Conservation (phyloP, 164 flowering plant species). For the Buxus sempervirens region DNA sequence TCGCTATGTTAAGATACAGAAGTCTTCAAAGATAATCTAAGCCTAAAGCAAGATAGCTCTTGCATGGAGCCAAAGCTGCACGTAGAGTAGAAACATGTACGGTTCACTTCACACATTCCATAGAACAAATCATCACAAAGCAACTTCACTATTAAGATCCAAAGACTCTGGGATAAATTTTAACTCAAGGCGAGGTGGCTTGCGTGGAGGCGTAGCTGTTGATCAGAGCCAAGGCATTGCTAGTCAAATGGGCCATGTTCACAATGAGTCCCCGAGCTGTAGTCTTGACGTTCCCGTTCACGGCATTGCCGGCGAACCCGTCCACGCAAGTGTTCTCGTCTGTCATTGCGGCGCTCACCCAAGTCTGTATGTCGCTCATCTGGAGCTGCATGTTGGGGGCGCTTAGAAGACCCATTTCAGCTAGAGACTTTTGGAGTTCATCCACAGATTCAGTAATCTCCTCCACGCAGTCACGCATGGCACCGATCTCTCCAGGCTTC, state of each 20-base stretch:
- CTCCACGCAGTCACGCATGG: conserved; percentile 18
- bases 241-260: conserved; percentile 9
- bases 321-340: conserved; percentile 11
- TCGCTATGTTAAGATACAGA: no score
- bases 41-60: no score
- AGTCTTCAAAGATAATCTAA: no score
- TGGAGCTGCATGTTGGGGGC: not conserved
- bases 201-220: conserved; percentile 16
- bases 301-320: conserved; percentile 8
- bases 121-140: no score
- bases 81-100: no score
- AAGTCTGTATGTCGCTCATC: conserved; percentile 9
- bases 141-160: no score
- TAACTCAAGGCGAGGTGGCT: not conserved
- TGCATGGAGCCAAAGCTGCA: no score
- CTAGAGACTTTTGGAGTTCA: conserved; percentile 11
- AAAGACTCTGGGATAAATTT: not conserved
- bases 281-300: conserved; percentile 33
- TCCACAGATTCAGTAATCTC: conserved; percentile 8
- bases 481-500: not conserved
- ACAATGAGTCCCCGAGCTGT: conserved; percentile 24
- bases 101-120: no score
- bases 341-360: conserved; percentile 14
- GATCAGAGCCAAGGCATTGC: conserved; percentile 51
- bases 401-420: conserved; percentile 4